Percentiles rank a stretch among this genome's conserved stretches.
Conservation (phyloP, 495 filamentous ascomycete genomes). For the Sporormia fimetaria region DNA sequence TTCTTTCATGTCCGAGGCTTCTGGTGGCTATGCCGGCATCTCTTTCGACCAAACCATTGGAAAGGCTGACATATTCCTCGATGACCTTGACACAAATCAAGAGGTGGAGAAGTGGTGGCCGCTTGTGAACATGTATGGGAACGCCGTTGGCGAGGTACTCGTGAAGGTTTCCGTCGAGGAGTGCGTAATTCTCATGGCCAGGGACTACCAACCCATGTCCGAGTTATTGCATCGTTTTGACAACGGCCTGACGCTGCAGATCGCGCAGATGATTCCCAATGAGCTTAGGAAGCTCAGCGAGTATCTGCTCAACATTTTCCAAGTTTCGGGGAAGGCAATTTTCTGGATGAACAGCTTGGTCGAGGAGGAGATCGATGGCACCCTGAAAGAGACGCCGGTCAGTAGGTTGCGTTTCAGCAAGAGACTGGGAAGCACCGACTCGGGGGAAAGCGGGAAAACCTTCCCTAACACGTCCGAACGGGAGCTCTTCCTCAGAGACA, state of each 20-base stretch:
- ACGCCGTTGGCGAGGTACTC: constrained; percentile 74
- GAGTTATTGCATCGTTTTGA: constrained; percentile 77
- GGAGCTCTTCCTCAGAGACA: constrained; percentile 52
- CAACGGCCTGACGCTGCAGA: constrained; percentile 71
- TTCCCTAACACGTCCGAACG: constrained; percentile 38
- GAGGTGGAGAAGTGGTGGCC: constrained; percentile 88
- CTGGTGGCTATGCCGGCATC: constrained; percentile 34
- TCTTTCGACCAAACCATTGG: constrained; percentile 53
- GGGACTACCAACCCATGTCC: constrained; percentile 74
- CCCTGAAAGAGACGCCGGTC: constrained; percentile 62
- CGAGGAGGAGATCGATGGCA: constrained; percentile 93
- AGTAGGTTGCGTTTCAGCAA: constrained; percentile 62
- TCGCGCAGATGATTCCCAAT: constrained; percentile 65
- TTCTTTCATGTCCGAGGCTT: constrained; percentile 25
- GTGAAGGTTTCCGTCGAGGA: constrained; percentile 78
- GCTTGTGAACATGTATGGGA: constrained; percentile 58
- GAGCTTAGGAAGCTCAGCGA: constrained; percentile 73
- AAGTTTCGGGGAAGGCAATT: constrained; percentile 76
- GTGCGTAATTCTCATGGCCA: constrained; percentile 72
- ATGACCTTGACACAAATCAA: constrained; percentile 65
- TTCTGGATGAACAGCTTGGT: constrained; percentile 91
- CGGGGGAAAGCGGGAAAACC: constrained; percentile 50
- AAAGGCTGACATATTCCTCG: constrained; percentile 70
- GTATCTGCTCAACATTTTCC: constrained; percentile 84
- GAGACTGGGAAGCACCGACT: constrained; percentile 70